Conservation (phyloP, 495 filamentous ascomycete genomes). For the Haplographium delicatum region DNA sequence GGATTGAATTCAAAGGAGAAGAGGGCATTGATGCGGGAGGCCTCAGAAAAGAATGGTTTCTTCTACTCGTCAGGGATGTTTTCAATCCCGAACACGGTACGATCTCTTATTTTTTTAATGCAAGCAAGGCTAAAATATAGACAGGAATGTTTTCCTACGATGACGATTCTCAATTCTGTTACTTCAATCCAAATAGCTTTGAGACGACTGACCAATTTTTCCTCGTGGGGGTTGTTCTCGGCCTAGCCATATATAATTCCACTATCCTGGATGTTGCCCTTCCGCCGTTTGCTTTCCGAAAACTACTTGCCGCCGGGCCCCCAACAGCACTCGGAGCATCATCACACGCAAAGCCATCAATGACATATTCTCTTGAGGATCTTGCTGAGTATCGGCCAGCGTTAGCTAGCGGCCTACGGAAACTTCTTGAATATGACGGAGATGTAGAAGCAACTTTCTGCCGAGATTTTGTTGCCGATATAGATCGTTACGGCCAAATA, state of each 20-base stretch:
- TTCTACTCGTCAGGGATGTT: conserved; percentile 83
- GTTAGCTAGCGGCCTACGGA: conserved; percentile 69
- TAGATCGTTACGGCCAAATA: conserved; percentile 70
- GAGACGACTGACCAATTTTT: conserved; percentile 95
- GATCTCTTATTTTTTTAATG: conserved; percentile 18
- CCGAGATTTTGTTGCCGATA: conserved; percentile 74
- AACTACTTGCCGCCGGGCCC: conserved; percentile 71
- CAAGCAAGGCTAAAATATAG: conserved; percentile 11
- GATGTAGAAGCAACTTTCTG: conserved; percentile 80
- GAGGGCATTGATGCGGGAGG: conserved; percentile 92
- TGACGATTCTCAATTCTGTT: conserved; percentile 89
- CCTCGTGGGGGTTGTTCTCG: conserved; percentile 81
- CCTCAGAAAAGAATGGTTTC: conserved; percentile 92
- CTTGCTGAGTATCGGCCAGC: conserved; percentile 77
- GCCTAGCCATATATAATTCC: conserved; percentile 93
- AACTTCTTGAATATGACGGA: conserved; percentile 77
- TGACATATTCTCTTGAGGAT: conserved; percentile 75
- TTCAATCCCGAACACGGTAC: conserved; percentile 88
- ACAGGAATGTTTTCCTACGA: conserved; percentile 88
- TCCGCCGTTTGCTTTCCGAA: conserved; percentile 90
- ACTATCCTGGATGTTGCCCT: conserved; percentile 90
- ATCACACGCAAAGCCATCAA: conserved; percentile 51
- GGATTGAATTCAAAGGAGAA: conserved; percentile 83
- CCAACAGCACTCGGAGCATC: conserved; percentile 43
- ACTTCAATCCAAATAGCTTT: conserved; percentile 90